Evolutionary conservation across 2,329 filamentous ascomycete species (phyloP).

Genomic region (Thermoascus crustaceus): DNA sequence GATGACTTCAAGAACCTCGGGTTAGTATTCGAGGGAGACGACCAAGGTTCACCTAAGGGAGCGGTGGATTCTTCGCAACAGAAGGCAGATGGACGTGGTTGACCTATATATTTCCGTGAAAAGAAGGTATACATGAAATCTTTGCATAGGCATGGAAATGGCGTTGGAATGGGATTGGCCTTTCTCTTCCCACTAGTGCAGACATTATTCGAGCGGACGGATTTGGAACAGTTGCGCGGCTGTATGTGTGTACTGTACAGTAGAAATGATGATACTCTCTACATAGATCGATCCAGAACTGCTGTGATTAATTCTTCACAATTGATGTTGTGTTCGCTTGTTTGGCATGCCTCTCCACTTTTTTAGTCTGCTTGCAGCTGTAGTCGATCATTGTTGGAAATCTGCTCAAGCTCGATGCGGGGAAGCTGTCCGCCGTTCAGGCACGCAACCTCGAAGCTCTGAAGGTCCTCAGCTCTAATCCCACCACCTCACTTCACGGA

Average conservation of each 20-base stretch:
- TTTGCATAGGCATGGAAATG: background rate
- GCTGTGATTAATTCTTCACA: no score
- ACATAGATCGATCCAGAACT: no score
- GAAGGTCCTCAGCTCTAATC: conserved; percentile 5
- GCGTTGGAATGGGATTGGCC: background rate
- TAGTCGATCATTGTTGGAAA: background rate
- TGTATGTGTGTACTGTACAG: no score
- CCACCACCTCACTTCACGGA: background rate
- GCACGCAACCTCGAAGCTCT: background rate
- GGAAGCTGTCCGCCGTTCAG: conserved; percentile 9
- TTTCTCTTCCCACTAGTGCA: background rate
- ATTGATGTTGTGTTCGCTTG: no score
- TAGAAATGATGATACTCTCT: conserved; percentile 1
- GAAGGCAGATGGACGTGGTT: background rate
- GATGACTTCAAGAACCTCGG: conserved; percentile 94
- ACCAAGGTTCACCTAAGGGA: background rate
- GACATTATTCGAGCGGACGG: background rate
- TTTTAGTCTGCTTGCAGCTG: background rate
- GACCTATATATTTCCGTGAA: background rate
- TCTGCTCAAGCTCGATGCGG: conserved; percentile 10
- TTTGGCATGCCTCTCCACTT: conserved; percentile 1
- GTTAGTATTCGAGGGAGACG: conserved; percentile 49
- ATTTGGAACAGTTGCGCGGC: no score
- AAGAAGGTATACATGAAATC: background rate
- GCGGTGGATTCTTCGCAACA: background rate